Evolutionary conservation across 2,329 filamentous ascomycete genomes (phyloP).

Genomic region (Penicillium aurantiogriseum): DNA sequence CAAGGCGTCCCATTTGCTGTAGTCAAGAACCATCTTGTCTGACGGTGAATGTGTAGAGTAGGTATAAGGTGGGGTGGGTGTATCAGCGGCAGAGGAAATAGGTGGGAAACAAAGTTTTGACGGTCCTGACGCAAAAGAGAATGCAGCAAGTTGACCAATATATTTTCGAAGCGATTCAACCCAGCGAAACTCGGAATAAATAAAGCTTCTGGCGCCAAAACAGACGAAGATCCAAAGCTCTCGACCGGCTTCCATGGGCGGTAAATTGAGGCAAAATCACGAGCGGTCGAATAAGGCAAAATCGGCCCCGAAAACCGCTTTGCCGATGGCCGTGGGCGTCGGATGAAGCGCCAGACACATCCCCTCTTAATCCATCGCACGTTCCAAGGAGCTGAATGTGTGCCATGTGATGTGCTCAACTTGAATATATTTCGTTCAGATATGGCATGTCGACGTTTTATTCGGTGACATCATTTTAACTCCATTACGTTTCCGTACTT

Average conservation of each 20-base stretch:
- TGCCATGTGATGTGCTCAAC: constrained; percentile 11
- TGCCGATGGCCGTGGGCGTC: constrained; percentile 12
- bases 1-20: constrained; percentile 70
- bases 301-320: constrained; percentile 16
- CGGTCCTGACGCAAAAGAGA: not conserved
- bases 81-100: constrained; percentile 19
- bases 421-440: constrained; percentile 22
- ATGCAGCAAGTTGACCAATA: not conserved
- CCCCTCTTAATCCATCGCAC: constrained; percentile 17
- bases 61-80: constrained; percentile 15
- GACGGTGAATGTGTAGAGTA: constrained; percentile 14
- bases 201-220: constrained; percentile 1
- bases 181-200: not conserved
- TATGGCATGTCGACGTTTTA: constrained; percentile 31
- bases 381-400: constrained; percentile 11
- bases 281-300: constrained; percentile 32
- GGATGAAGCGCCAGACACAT: constrained; percentile 11
- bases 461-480: constrained; percentile 28
- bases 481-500: constrained; percentile 16
- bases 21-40: constrained; percentile 58
- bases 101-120: constrained; percentile 9
- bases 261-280: constrained; percentile 22
- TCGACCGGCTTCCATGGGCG: constrained; percentile 37
- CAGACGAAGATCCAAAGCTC: constrained; percentile 29
- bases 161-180: not conserved